A percentile compares a stretch with the other conserved stretches of the same genome.
phyloP scores from a whole-genome alignment of 345 rosid species.

The Clausena lansium region DNA sequence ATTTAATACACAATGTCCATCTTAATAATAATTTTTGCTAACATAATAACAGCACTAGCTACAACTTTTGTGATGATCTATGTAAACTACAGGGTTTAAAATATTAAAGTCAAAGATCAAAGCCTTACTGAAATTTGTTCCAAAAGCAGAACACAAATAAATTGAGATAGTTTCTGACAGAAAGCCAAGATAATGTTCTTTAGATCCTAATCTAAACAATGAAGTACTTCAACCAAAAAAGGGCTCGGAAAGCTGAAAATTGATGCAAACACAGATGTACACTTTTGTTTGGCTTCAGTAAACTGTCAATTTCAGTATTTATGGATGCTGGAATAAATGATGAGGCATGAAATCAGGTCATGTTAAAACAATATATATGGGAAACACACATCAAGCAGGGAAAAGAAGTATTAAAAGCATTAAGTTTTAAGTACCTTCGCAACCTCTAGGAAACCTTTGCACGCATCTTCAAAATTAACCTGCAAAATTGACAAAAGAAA shows the following conservation, averaged over 20 bases:
- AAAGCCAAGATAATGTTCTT: no score
- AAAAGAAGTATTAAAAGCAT: neutral
- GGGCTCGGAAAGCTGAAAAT: neutral
- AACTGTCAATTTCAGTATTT: neutral
- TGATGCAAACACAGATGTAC: neutral
- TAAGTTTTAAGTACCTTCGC: conserved; percentile 62
- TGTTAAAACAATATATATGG: neutral
- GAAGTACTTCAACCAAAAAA: neutral
- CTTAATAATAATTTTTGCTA: neutral
- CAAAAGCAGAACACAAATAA: neutral
- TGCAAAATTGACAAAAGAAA: conserved; percentile 26
- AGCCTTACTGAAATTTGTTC: neutral
- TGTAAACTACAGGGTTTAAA: no score
- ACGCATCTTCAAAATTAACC: conserved; percentile 98
- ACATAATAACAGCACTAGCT: neutral
- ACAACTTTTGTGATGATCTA: neutral
- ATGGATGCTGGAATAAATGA: neutral
- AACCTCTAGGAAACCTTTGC: conserved; percentile 97
- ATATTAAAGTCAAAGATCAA: neutral
- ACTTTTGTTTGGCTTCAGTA: neutral
- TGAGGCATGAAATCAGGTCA: neutral
- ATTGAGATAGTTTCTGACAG: neutral
- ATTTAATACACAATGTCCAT: conserved; percentile 3
- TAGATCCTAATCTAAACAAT: no score
- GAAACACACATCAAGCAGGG: neutral